Evolutionary conservation across 2,329 filamentous ascomycete genomes (phyloP).

Genomic region (Erysiphe pulchra): DNA sequence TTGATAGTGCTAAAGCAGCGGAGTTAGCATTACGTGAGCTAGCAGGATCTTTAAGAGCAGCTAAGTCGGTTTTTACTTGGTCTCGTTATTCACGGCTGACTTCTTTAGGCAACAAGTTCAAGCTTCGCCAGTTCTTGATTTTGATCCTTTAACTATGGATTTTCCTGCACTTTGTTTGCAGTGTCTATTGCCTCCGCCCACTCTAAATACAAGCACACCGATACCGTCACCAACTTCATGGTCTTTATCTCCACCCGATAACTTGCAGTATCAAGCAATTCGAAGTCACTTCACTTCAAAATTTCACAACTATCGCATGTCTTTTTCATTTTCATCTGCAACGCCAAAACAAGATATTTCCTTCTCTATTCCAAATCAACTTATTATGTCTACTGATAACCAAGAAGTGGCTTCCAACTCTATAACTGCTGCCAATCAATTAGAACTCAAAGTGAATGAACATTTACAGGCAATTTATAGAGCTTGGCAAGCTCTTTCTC

Average conservation of each 20-base stretch:
- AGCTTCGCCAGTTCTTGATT: conserved; percentile 39
- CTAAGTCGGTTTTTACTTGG: conserved; percentile 36
- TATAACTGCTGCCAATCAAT: conserved; percentile 15
- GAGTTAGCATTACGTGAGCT: conserved; percentile 70
- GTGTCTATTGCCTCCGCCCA: conserved; percentile 56
- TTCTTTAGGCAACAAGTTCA: conserved; percentile 25
- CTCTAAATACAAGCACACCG: conserved; percentile 51
- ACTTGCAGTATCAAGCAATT: conserved; percentile 49
- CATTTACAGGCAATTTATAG: conserved; percentile 57
- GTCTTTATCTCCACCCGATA: conserved; percentile 50
- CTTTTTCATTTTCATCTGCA: conserved; percentile 24
- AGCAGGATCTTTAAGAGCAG: conserved; percentile 55
- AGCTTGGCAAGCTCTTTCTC: conserved; percentile 44
- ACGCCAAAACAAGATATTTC: conserved; percentile 23
- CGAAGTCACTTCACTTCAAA: conserved; percentile 38
- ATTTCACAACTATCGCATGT: conserved; percentile 37
- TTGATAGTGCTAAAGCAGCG: conserved; percentile 58
- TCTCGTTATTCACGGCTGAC: conserved; percentile 3
- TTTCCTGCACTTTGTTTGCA: conserved; percentile 69
- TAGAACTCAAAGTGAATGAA: conserved; percentile 43
- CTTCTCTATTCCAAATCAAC: conserved; percentile 8
- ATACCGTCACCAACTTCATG: conserved; percentile 58
- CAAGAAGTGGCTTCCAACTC: conserved; percentile 14
- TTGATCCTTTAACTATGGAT: conserved; percentile 63
- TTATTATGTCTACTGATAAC: conserved; percentile 6